Evolutionary conservation across 2,329 filamentous ascomycete species (phyloP).

Genomic region (Cladosporium sp.): DNA sequence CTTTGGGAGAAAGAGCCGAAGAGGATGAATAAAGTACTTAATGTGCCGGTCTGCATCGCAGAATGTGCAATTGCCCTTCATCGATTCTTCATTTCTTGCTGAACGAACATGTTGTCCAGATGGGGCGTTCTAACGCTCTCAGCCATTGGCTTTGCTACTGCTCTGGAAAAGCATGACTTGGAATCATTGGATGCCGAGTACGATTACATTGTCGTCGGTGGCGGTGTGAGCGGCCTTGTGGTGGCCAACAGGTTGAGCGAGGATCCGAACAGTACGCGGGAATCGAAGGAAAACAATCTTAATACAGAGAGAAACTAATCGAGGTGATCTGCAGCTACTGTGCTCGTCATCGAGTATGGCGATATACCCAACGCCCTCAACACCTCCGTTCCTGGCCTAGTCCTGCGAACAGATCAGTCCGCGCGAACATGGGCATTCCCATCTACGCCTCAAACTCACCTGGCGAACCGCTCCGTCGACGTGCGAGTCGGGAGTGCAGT

Average conservation of each 20-base stretch:
- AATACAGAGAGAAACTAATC: neutral
- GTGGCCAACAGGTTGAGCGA: slow-evolving; percentile 32
- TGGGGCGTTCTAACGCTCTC: neutral
- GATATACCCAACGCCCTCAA: slow-evolving; percentile 2
- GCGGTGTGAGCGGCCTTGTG: slow-evolving; percentile 35
- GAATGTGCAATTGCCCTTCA: no score
- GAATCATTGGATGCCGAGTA: slow-evolving; percentile 1
- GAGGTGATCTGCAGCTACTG: neutral
- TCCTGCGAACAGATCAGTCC: slow-evolving; percentile 4
- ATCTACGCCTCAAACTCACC: slow-evolving; percentile 4
- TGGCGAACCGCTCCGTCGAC: slow-evolving; percentile 1
- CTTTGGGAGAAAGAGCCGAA: no score
- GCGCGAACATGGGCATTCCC: neutral
- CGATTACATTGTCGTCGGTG: slow-evolving; percentile 39
- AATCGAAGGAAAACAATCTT: neutral
- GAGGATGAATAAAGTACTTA: no score
- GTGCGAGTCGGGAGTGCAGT: slow-evolving; percentile 3
- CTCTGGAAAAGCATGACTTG: slow-evolving; percentile 4
- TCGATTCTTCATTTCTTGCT: no score
- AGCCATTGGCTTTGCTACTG: neutral
- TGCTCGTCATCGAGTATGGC: slow-evolving; percentile 9
- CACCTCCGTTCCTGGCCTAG: slow-evolving; percentile 8
- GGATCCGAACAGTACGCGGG: slow-evolving; percentile 1
- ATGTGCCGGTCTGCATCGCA: no score
- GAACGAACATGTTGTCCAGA: no score